Evolutionary conservation across 257 asterid genomes (phyloP), one percentile per base, ranked within the genome.

Genomic region (Solanum sparsipilum): DNA sequence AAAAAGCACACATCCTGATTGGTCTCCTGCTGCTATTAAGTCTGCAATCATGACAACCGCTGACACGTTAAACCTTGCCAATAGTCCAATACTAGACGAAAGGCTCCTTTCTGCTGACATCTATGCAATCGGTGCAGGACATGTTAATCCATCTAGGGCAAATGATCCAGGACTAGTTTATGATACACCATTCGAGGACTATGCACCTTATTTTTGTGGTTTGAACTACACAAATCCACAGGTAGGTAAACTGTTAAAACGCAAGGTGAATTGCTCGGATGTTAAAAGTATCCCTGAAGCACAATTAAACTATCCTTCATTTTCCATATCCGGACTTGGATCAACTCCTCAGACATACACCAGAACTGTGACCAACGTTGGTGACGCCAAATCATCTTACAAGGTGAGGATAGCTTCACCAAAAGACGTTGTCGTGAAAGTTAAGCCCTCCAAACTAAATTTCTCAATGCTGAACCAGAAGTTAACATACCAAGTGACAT

Each of bases 41-140:
- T 94, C 95, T 0, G 94, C 94, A 11, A 92, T 94, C 32, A 93
- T 94, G 93, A 92, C 95, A 9, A 90, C 95, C 0, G 94, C 98
- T 5, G 89, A 92, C 25, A 52, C 9, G 0, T 31, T 91, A 4
- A 93, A 92, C 88, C 90, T 88, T 5, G 91, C 71, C 5, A 46
- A 68, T 1, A 65, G 68, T 2, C 90, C 87, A 6, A 92, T 94
- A 20, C 88, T 87, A 68, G 91, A 94, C 48, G 88, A 92, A 63
- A 84, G 35, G 15, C 68, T 85, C 83, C 78, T 83, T 3, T 89
- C 93, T 1, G 95, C 95, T 21, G n/a, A 72, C 78, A 9, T 89
- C 12, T 92, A 84, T 7, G 90, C 94, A 63, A 88, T 87, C 0
- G 92, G 95, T 7, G 76, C 96, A 13, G 94, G 96, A 52, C 94